Base-by-base conservation (phyloP, 202 grass and related monocot genomes). In the Setaria italica region DNA sequence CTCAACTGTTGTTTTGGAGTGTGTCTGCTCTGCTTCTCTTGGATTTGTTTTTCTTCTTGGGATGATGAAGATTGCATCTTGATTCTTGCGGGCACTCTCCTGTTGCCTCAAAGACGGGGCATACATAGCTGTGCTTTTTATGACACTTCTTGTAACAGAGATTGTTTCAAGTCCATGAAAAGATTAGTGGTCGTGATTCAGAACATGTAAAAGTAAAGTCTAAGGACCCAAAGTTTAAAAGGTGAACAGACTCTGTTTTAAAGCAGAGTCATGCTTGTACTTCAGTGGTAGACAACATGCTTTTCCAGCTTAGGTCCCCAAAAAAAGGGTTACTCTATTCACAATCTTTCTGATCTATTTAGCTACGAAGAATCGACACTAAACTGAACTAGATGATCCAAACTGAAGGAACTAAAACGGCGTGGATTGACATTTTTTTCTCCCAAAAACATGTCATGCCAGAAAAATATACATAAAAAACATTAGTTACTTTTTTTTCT, bases 11-110 rank as follows among this genome's bases (percentile, higher is more conserved):
- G 74, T 88, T 92, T 78, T 94, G 93, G 6, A 88, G 21, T 32
- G 50, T 58, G 62, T 54, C 70, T 50, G 21, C 35, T 85, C 88
- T 95, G 60, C 72, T 87, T 80, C 76, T 92, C 87, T 87, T 94
- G 60, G 85, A 77, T 82, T 93, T 94, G 77, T 60, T 92, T 70
- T 87, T 90, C 57, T 70, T 90, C 86, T 94, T 96, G 25, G 97
- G 97, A 59, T 99, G 97, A 88, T 99, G 92, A 90, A 97, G 92
- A 74, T 93, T 99, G 97, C 97, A 99, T 82, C 72, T 90, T 63
- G 90, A 67, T 87, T 87, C 82, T 82, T 91, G 92, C 50, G 88
- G 80, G 67, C 97, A 99, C 77, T 90, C 90, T 64, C 97, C 97
- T 66, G 90, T 96, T 33, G 87, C 84, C 88, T 94, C 92, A 64